A percentile compares a stretch with the other conserved stretches of the same genome.
These are phyloP conservation scores for Cicer arietinum DNA, from an alignment of 306 rosid genomes.

Conservation along the genomic window DNA sequence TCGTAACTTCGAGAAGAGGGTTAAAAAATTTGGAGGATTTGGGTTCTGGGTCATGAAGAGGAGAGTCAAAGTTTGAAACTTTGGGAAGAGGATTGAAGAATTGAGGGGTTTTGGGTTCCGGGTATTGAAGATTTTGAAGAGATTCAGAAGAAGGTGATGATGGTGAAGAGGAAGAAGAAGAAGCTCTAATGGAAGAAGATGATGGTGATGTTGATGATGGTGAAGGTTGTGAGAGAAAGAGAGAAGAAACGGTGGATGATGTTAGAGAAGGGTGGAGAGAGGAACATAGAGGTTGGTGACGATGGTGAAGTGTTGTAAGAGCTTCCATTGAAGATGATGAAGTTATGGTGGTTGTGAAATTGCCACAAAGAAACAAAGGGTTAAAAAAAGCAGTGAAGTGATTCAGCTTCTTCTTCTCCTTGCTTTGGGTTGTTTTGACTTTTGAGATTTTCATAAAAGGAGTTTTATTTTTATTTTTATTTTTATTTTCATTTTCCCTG, in stretches of 20 bases:
- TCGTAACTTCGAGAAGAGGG: background rate
- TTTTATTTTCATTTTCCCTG: too few species aligned
- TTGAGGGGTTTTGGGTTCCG: conserved; percentile 21
- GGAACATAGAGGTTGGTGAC: conserved; percentile 26
- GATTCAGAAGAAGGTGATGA: conserved; percentile 35
- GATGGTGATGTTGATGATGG: background rate
- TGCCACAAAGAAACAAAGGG: background rate
- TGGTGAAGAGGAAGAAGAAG: conserved; percentile 33
- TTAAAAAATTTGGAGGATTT: background rate
- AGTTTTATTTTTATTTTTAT: background rate
- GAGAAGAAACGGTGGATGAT: conserved; percentile 29
- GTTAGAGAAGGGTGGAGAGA: conserved; percentile 24
- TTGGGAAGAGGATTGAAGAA: conserved; percentile 1
- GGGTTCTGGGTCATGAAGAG: conserved; percentile 8
- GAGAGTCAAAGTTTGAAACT: conserved; percentile 8
- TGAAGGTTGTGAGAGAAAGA: conserved; percentile 39
- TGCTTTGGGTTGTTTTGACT: background rate
- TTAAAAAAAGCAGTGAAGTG: background rate
- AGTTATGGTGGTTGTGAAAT: background rate
- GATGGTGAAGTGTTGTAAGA: conserved; percentile 25
- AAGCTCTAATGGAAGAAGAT: conserved; percentile 42
- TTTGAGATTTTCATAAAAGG: background rate
- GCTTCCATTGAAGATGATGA: conserved; percentile 14
- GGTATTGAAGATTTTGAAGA: conserved; percentile 30
- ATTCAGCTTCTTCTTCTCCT: background rate